Base-by-base conservation (phyloP, 2,329 filamentous ascomycete species). In the Trichoderma simmonsii region DNA sequence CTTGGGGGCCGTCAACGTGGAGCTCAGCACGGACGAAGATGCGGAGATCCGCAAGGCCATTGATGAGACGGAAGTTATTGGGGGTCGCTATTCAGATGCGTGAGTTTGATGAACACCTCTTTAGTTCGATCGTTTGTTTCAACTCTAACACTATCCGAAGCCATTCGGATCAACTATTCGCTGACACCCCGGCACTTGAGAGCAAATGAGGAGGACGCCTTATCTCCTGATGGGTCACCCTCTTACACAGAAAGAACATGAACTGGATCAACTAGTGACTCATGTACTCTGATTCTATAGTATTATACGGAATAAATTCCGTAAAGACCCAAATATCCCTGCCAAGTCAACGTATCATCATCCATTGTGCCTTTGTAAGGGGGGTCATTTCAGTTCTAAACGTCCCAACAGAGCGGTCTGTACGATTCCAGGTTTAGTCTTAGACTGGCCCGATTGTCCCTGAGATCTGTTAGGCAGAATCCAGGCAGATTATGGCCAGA, bases 11-110 rank as follows among this genome's bases (percentile, higher is more conserved):
- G 48, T 80, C 3, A 62, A 78, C 4, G 76, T 85, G 7, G 70
- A 70, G 60, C 63, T 85, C 61, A 79, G 75, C 0, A 69, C 76
- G 9, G 80, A 80, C 12, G 83, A 85, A 67, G 75, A 81, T 24
- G 74, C 75, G 26, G 76, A 80, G 43, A 75, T 85, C 63, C 76
- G 82, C 28, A 73, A 73, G 28, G 57, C 78, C 21, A 78, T 79
- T 9, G 32, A 73, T 7, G 78, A 77, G 32, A 77, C 77, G 15
- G 75, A 77, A 34, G 69, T 81, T 21, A 62, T 74, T 14, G 80
- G 80, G 1, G 76, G 75, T 5, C 73, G 78, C 15, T 76, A 79
- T 36, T 67, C 76, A 6, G 60, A 32, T 2, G 56, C 30, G 72
- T 75, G 62, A 68, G 67, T 73, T 21, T 15, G 34, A 36, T 15